A percentile compares a stretch with the other conserved stretches of the same genome.
Conservation (phyloP, 1,284 basidiomycete species). For the Uromyces viciae-fabae region DNA sequence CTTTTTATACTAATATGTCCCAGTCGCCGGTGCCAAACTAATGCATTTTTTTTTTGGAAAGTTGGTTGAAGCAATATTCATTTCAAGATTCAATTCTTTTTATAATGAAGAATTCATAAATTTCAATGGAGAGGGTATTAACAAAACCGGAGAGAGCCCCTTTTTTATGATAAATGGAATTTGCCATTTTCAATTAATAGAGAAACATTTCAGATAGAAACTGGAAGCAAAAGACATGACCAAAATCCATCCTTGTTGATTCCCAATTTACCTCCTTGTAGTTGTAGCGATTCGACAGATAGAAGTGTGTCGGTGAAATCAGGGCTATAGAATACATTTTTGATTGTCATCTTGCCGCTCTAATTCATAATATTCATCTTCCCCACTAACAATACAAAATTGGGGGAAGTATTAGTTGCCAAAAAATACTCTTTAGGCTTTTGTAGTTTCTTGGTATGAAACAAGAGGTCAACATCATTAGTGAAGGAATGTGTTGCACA, state of each 20-base stretch:
- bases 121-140: not conserved
- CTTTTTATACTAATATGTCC: not conserved
- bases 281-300: not conserved
- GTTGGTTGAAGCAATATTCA: not conserved
- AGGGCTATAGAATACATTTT: conserved; percentile 15
- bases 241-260: not conserved
- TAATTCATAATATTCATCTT: conserved; percentile 7
- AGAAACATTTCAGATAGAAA: not conserved
- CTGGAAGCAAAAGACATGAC: not conserved
- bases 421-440: not conserved
- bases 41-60: not conserved
- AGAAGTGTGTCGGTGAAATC: not conserved
- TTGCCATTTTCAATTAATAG: not conserved
- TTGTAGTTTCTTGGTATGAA: not conserved
- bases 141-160: not conserved
- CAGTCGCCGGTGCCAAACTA: not conserved
- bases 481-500: conserved; percentile 7
- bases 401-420: not conserved
- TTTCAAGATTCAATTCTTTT: not conserved
- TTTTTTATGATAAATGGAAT: not conserved
- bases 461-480: not conserved
- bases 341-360: not conserved
- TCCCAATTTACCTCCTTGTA: not conserved
- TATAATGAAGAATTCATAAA: not conserved
- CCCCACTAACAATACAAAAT: not conserved